Conservation (phyloP, 176 grass and related monocot species). For the Oryza nivara region DNA sequence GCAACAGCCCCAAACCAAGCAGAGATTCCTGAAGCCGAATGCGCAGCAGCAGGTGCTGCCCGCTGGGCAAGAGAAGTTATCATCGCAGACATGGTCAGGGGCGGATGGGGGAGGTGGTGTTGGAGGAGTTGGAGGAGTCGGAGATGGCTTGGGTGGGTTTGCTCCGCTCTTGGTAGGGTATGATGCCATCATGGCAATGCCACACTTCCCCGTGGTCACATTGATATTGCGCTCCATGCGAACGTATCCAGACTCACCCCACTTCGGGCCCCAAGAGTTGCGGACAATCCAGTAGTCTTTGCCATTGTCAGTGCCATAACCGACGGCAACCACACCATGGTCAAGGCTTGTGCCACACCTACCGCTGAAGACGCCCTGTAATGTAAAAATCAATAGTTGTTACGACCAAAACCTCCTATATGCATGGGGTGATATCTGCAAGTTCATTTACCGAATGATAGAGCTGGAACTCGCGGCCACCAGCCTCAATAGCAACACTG, state of each 20-base stretch:
- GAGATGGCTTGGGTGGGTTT: constrained; percentile 73
- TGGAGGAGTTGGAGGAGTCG: constrained; percentile 56
- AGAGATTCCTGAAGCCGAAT: constrained; percentile 49
- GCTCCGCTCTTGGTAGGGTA: constrained; percentile 77
- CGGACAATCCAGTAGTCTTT: constrained; percentile 93
- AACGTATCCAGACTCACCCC: constrained; percentile 88
- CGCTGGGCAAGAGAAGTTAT: constrained; percentile 46
- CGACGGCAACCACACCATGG: constrained; percentile 77
- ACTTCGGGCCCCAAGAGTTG: constrained; percentile 84
- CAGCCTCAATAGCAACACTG: constrained; percentile 90
- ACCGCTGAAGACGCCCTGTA: constrained; percentile 83
- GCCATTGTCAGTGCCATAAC: constrained; percentile 77
- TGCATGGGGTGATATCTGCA: not conserved
- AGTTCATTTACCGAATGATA: constrained; percentile 66
- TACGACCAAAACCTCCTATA: not conserved
- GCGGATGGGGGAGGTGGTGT: constrained; percentile 52
- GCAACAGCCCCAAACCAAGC: constrained; percentile 91
- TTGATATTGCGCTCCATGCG: constrained; percentile 80
- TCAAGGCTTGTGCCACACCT: constrained; percentile 70
- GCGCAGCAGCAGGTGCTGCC: constrained; percentile 90
- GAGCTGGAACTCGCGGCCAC: constrained; percentile 72
- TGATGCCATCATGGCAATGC: constrained; percentile 81
- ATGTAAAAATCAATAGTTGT: not conserved
- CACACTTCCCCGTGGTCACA: constrained; percentile 63
- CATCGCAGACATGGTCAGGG: constrained; percentile 53